A percentile compares a stretch with the other conserved stretches of the same genome.
phyloP scores from a whole-genome alignment of 228 moss, liverwort and hornwort genomes.

The Sphagnum magellanicum region DNA sequence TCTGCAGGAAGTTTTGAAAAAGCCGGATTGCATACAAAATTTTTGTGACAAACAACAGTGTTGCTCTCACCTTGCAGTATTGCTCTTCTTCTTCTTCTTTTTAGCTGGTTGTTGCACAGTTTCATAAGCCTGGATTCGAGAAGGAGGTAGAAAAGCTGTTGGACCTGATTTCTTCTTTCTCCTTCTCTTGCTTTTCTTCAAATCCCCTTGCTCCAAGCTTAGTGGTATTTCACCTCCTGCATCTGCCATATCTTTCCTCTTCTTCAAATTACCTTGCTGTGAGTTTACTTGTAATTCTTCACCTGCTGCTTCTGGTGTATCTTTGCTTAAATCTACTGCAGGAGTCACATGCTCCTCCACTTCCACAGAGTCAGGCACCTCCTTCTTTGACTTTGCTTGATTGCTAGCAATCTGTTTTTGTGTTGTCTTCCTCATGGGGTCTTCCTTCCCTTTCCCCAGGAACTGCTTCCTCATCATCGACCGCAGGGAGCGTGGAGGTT shows the following conservation, averaged over 20 bases:
- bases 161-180: constrained; percentile 53
- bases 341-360: too few relatives aligned
- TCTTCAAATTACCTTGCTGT: neutral
- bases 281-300: constrained; percentile 5
- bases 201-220: neutral
- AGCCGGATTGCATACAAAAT: too few relatives aligned
- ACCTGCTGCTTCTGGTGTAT: too few relatives aligned
- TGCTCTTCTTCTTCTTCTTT: constrained; percentile 23
- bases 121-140: constrained; percentile 31
- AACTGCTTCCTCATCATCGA: constrained; percentile 20
- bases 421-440: too few relatives aligned
- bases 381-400: too few relatives aligned
- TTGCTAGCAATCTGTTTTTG: too few relatives aligned
- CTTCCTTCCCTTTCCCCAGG: constrained; percentile 8
- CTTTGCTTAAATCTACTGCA: too few relatives aligned
- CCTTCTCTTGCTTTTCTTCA: constrained; percentile 48
- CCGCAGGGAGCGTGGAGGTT: constrained; percentile 48
- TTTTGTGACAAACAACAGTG: too few relatives aligned
- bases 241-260: too few relatives aligned
- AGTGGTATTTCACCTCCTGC: neutral
- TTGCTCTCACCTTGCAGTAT: constrained; percentile 15
- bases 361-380: too few relatives aligned
- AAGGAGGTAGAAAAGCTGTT: constrained; percentile 21
- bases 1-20: too few relatives aligned
- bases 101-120: constrained; percentile 25